Evolutionary conservation across 352 stramenopile genomes (phyloP).

Genomic region (Phytophthora ramorum): DNA sequence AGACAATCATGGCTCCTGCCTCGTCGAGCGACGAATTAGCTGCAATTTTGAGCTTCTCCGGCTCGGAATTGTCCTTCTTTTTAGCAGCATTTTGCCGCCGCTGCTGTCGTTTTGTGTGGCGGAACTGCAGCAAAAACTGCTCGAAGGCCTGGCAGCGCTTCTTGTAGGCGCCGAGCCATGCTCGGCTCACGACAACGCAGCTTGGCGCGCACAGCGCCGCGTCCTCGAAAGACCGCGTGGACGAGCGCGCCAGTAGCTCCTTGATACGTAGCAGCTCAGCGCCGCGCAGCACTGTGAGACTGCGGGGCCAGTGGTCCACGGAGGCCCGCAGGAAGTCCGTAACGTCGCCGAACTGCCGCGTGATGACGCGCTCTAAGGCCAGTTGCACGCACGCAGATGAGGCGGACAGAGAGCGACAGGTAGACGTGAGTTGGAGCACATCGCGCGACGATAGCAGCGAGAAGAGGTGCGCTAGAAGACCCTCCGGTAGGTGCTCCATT

Average conservation of each 20-base stretch:
- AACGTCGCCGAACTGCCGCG: slow-evolving; percentile 59
- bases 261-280: slow-evolving; percentile 76
- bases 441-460: slow-evolving; percentile 67
- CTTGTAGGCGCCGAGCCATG: slow-evolving; percentile 79
- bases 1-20: slow-evolving; percentile 68
- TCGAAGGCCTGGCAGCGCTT: slow-evolving; percentile 77
- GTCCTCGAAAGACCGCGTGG: slow-evolving; percentile 41
- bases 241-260: slow-evolving; percentile 46
- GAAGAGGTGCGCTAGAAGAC: slow-evolving; percentile 66
- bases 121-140: slow-evolving; percentile 80
- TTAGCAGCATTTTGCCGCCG: slow-evolving; percentile 48
- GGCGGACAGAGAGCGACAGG: slow-evolving; percentile 51
- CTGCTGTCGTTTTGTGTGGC: slow-evolving; percentile 70
- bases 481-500: slow-evolving; percentile 72
- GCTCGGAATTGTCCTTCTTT: slow-evolving; percentile 25
- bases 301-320: slow-evolving; percentile 65
- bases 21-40: slow-evolving; percentile 36
- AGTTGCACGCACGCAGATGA: slow-evolving; percentile 46
- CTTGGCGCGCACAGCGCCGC: slow-evolving; percentile 36
- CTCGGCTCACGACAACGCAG: slow-evolving; percentile 71
- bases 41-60: slow-evolving; percentile 15
- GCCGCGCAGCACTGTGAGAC: slow-evolving; percentile 57
- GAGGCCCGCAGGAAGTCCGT: slow-evolving; percentile 60
- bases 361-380: slow-evolving; percentile 68
- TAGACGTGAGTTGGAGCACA: slow-evolving; percentile 53